Base-by-base conservation (phyloP, 768 basidiomycete species). In the Hypholoma fasciculare region DNA sequence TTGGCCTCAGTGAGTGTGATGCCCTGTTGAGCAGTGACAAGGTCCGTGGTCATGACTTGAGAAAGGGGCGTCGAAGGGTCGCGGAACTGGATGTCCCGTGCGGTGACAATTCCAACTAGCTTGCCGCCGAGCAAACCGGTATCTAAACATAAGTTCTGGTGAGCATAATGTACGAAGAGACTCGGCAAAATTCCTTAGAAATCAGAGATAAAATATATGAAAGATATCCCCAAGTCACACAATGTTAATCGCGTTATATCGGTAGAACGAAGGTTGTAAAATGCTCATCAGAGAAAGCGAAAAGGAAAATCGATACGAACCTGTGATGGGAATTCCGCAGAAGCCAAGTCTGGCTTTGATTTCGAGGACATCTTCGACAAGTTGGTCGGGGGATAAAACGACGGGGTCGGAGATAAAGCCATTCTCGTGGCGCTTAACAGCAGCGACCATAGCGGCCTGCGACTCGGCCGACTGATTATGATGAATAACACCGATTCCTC, bases 361-460 rank as follows among this genome's bases (percentile, higher is more conserved):
- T 61, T 94, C 91, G 49, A 97, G 79, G 13, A 98, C 96, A 61
- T 98, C 92, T 60, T 89, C 90, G 30, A 96, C 93, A 42, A 78
- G 75, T 64, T 91, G 82, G 23, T 81, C 70, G 0, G 95, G 94
- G 11, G 89, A 86, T 30, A 98, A 78, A 52, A 94, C 93, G 60
- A 98, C 83, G 13, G 97, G 97, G 63, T 97, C 94, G 52, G 91
- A 85, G 74, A 98, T 99, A 77, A 98, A 98, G 5, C 97, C 97
- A 69, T 98, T 99, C 75, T 98, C 96, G 71, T 96, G 96, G 67
- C 96, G 88, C 74, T 99, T 99, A 30, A 98, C 97, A 43, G 93
- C 92, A 62, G 93, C 89, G 66, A 98, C 94, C 96, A 98, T 98
- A 40, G 90, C 88, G 7, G 96, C 96, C 76, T 99, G 97, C 4